phyloP scores from a whole-genome alignment of 2,329 filamentous ascomycete species.

The Aspergillus brasiliensis region DNA sequence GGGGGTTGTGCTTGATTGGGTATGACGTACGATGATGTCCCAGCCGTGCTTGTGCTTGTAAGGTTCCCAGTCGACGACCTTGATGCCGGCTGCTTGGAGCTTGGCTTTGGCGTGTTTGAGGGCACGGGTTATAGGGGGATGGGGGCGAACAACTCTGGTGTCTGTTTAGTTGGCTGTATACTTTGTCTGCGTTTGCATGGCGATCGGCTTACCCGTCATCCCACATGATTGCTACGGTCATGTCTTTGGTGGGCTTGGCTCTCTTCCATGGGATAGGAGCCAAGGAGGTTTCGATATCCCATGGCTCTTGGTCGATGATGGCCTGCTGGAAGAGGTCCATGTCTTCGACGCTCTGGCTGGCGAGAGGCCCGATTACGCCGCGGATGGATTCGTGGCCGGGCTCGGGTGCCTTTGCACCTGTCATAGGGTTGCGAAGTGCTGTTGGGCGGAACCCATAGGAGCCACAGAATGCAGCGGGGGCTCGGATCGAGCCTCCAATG shows the following conservation, averaged over 20 bases:
- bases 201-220: conserved; percentile 54
- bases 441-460: conserved; percentile 49
- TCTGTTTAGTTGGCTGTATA: neutral
- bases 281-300: conserved; percentile 45
- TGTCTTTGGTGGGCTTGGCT: conserved; percentile 23
- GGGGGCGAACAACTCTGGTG: conserved; percentile 58
- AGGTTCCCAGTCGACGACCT: conserved; percentile 41
- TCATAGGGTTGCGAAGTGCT: conserved; percentile 33
- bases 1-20: neutral
- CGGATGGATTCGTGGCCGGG: conserved; percentile 42
- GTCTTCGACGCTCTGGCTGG: conserved; percentile 33
- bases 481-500: conserved; percentile 51
- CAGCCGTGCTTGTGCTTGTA: conserved; percentile 37
- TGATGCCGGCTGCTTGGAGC: conserved; percentile 48
- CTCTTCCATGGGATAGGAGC: conserved; percentile 46
- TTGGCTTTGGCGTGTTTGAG: conserved; percentile 27
- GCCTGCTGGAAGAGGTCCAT: conserved; percentile 43
- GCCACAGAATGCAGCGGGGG: conserved; percentile 49
- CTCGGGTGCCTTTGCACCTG: conserved; percentile 30
- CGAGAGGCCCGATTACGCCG: conserved; percentile 35
- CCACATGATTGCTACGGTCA: conserved; percentile 62
- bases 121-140: conserved; percentile 62
- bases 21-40: conserved; percentile 35
- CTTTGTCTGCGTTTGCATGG: neutral
- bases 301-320: conserved; percentile 44